phyloP scores from a whole-genome alignment of 2,329 filamentous ascomycete species.

The Ophiosphaerella narmari region DNA sequence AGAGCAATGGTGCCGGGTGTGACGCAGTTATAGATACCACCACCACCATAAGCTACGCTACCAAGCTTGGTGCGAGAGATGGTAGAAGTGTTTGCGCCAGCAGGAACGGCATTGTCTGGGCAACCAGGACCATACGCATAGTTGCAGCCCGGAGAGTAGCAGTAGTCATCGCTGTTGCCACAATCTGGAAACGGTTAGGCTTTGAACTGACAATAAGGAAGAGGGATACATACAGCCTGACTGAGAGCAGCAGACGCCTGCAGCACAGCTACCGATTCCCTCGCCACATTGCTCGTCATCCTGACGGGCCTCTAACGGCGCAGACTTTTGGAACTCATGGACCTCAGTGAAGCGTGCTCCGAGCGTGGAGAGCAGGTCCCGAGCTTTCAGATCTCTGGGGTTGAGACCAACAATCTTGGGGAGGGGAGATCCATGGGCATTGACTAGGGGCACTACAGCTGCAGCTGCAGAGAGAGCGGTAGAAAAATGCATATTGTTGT shows the following conservation, averaged over 20 bases:
- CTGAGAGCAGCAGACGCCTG: conserved; percentile 43
- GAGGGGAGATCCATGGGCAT: conserved; percentile 36
- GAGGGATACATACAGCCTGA: conserved; percentile 31
- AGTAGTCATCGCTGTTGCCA: conserved; percentile 60
- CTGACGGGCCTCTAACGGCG: conserved; percentile 32
- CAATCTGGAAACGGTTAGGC: conserved; percentile 49
- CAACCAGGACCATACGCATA: conserved; percentile 65
- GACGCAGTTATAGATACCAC: conserved; percentile 60
- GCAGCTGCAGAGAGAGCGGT: conserved; percentile 35
- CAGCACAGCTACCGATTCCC: conserved; percentile 33
- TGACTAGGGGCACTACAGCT: conserved; percentile 35
- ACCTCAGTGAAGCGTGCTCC: conserved; percentile 31
- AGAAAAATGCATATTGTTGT: conserved; percentile 39
- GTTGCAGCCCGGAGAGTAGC: conserved; percentile 65
- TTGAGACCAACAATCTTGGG: conserved; percentile 43
- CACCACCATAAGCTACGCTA: conserved; percentile 60
- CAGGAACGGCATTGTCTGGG: conserved; percentile 61
- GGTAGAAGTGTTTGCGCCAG: conserved; percentile 60
- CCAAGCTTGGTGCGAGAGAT: conserved; percentile 61
- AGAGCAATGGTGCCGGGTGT: conserved; percentile 64
- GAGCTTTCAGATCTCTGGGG: conserved; percentile 41
- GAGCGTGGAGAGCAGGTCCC: conserved; percentile 36
- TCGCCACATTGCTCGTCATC: conserved; percentile 41
- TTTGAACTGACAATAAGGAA: not conserved
- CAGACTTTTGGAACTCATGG: conserved; percentile 18